These are phyloP conservation scores for Sanghuangporus sanghuang DNA, from an alignment of 1,284 basidiomycete species.

Conservation along the genomic window DNA sequence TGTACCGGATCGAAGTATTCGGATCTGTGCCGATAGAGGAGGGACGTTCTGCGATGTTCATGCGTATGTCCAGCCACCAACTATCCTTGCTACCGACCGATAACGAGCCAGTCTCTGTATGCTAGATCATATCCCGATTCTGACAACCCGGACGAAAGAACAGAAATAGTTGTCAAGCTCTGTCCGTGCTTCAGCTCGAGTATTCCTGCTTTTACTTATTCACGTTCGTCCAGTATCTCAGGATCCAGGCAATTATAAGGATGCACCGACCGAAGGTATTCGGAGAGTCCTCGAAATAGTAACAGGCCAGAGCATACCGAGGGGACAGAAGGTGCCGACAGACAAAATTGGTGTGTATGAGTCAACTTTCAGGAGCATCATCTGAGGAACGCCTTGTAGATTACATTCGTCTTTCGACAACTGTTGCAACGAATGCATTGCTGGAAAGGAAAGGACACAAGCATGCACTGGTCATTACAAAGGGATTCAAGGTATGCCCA, in stretches of 20 bases:
- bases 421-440: constrained; percentile 94
- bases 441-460: constrained; percentile 91
- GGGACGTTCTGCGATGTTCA: constrained; percentile 83
- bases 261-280: constrained; percentile 94
- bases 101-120: background rate
- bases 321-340: constrained; percentile 66
- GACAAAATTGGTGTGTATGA: constrained; percentile 70
- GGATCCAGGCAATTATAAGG: constrained; percentile 82
- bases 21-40: constrained; percentile 56
- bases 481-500: constrained; percentile 63
- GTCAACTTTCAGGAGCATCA: background rate
- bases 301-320: constrained; percentile 60
- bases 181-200: constrained; percentile 38
- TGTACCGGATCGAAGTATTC: constrained; percentile 56
- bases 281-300: constrained; percentile 83
- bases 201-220: background rate
- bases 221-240: constrained; percentile 60
- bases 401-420: constrained; percentile 90
- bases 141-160: constrained; percentile 49
- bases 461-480: constrained; percentile 89
- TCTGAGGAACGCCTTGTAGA: constrained; percentile 41
- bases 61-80: constrained; percentile 41
- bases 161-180: constrained; percentile 79
- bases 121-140: constrained; percentile 69
- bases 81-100: background rate